Evolutionary conservation across 2,329 filamentous ascomycete genomes (phyloP).

Genomic region (Penicillium aurantiogriseum): DNA sequence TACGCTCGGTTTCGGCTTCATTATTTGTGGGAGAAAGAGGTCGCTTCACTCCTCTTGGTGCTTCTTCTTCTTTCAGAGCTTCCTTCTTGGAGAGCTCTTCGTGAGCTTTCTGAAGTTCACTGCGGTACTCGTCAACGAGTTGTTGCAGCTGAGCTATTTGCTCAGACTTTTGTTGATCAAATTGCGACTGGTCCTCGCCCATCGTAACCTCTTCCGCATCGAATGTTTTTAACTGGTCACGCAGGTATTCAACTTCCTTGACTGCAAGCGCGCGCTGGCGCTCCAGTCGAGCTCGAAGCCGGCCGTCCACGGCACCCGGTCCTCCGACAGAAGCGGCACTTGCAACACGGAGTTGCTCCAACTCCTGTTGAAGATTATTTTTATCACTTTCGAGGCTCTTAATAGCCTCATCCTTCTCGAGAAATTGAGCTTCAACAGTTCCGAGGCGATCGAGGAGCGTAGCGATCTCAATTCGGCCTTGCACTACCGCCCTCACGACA

Average conservation of each 20-base stretch:
- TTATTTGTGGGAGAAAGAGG: conserved; percentile 57
- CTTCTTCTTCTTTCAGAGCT: conserved; percentile 36
- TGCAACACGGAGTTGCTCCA: conserved; percentile 65
- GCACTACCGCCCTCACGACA: conserved; percentile 77
- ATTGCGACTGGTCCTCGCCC: conserved; percentile 65
- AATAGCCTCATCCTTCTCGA: conserved; percentile 73
- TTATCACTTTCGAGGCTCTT: conserved; percentile 70
- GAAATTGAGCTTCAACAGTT: conserved; percentile 71
- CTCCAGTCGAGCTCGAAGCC: conserved; percentile 73
- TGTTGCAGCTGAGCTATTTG: conserved; percentile 79
- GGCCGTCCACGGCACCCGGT: conserved; percentile 57
- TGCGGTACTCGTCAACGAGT: conserved; percentile 83
- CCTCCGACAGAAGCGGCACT: conserved; percentile 33
- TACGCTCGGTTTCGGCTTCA: conserved; percentile 63
- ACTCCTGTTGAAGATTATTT: conserved; percentile 60
- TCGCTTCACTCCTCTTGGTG: conserved; percentile 59
- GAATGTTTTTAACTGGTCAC: conserved; percentile 84
- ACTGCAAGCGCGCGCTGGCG: conserved; percentile 79
- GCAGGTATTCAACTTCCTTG: conserved; percentile 91
- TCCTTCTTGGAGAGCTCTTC: conserved; percentile 70
- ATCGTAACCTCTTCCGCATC: conserved; percentile 87
- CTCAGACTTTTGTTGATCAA: conserved; percentile 70
- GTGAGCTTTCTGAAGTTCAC: conserved; percentile 72
- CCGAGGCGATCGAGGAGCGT: conserved; percentile 80
- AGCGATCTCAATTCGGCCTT: conserved; percentile 76